Conservation (phyloP, 495 filamentous ascomycete species). For the Talaromyces borbonicus region DNA sequence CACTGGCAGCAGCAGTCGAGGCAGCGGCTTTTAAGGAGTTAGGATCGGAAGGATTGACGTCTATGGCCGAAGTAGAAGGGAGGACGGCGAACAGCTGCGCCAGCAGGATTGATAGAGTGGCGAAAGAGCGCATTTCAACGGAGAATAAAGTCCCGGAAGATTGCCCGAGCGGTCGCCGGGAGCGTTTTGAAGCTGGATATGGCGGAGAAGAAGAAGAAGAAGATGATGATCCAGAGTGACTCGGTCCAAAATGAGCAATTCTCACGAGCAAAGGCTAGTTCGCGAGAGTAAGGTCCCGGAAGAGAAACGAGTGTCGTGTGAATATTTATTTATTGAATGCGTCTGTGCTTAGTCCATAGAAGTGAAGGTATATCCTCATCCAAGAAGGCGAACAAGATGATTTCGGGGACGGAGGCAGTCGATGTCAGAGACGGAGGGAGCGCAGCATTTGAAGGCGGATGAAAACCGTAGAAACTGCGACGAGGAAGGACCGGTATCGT, state of each 20-base stretch:
- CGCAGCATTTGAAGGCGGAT: background rate
- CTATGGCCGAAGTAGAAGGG: slow-evolving; percentile 19
- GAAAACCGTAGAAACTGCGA: too few relatives aligned
- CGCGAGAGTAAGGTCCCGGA: too few relatives aligned
- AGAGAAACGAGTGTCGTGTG: too few relatives aligned
- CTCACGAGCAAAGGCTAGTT: too few relatives aligned
- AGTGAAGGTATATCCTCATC: background rate
- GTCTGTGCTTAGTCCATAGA: too few relatives aligned
- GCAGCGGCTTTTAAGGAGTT: slow-evolving; percentile 54
- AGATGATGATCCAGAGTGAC: too few relatives aligned
- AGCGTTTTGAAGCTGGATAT: too few relatives aligned
- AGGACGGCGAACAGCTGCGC: slow-evolving; percentile 17
- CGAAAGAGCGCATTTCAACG: background rate
- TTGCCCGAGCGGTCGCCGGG: too few relatives aligned
- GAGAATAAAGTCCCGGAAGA: background rate
- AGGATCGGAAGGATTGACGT: slow-evolving; percentile 23
- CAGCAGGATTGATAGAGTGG: slow-evolving; percentile 12
- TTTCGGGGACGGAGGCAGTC: background rate
- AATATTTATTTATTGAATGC: too few relatives aligned
- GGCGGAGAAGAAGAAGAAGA: background rate
- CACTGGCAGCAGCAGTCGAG: slow-evolving; percentile 49
- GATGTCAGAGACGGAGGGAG: background rate
- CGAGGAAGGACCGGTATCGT: too few relatives aligned
- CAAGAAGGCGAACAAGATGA: background rate
- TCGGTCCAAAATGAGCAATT: too few relatives aligned